Percentiles rank a stretch among this genome's conserved stretches.
Evolutionary conservation across 2,329 filamentous ascomycete species (phyloP).

Genomic region (Colletotrichum lindemuthianum): DNA sequence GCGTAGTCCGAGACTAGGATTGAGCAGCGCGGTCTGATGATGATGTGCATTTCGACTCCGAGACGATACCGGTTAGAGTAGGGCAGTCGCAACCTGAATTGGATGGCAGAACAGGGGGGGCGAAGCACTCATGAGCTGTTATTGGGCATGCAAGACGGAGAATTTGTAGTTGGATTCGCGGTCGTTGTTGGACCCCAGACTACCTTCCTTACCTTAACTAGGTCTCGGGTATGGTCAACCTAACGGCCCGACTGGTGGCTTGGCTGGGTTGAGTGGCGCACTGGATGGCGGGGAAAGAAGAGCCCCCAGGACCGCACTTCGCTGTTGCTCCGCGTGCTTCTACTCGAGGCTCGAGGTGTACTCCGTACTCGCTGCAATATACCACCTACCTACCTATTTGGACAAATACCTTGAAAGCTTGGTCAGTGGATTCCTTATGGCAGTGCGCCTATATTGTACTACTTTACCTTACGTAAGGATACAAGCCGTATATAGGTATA

Average conservation of each 20-base stretch:
- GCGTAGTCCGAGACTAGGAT: neutral
- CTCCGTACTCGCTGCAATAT: no score
- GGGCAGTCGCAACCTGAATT: no score
- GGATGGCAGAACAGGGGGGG: neutral
- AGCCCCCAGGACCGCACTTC: no score
- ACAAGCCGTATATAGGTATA: no score
- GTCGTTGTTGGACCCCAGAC: conserved; percentile 2
- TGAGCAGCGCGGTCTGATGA: conserved; percentile 11
- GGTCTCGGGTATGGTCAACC: conserved; percentile 3
- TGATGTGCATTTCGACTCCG: conserved; percentile 12
- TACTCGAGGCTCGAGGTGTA: no score
- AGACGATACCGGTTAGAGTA: neutral
- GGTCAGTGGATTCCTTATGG: no score
- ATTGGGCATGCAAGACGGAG: conserved; percentile 20
- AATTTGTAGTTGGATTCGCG: neutral
- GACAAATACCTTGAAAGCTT: no score
- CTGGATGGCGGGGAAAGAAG: conserved; percentile 24
- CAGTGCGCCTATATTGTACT: no score
- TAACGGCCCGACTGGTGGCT: conserved; percentile 35
- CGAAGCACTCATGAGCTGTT: neutral
- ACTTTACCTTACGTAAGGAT: no score
- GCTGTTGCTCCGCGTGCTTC: no score
- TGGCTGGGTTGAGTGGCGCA: conserved; percentile 27
- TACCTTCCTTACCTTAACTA: no score
- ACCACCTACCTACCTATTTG: no score